Percentiles rank a stretch among this genome's conserved stretches.
Conservation (phyloP, 2,329 filamentous ascomycete species). For the Aspergillus felis region DNA sequence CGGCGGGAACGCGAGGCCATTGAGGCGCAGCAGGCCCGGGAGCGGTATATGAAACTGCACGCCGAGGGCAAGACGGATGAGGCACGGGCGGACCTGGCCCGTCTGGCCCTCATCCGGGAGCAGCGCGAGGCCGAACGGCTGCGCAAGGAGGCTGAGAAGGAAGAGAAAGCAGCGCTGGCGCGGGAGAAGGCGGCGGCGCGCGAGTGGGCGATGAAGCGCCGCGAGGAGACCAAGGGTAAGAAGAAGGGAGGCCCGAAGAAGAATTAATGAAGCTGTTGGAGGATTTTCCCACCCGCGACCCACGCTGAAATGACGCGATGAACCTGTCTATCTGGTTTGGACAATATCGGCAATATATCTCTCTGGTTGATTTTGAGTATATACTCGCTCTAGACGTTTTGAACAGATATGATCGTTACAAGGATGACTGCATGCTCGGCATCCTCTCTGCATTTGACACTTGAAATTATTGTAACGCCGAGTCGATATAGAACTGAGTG, state of each 20-base stretch:
- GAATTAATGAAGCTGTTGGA: constrained; percentile 6
- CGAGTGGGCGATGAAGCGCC: constrained; percentile 39
- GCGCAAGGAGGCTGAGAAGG: constrained; percentile 72
- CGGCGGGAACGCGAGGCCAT: constrained; percentile 72
- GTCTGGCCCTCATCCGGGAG: constrained; percentile 76
- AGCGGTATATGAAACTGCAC: constrained; percentile 86
- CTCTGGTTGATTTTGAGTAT: neutral
- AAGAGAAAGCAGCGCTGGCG: constrained; percentile 43
- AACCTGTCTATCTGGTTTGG: neutral
- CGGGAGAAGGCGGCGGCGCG: constrained; percentile 33
- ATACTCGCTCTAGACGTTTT: neutral
- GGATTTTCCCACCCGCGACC: neutral
- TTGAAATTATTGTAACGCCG: neutral
- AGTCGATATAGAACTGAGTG: neutral
- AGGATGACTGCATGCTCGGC: neutral
- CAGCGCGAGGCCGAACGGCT: constrained; percentile 80
- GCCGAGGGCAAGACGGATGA: constrained; percentile 96
- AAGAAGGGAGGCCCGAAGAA: constrained; percentile 24
- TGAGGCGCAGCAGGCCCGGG: constrained; percentile 82
- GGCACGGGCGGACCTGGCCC: constrained; percentile 81
- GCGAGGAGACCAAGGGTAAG: constrained; percentile 37
- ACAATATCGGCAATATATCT: neutral
- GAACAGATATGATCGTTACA: neutral
- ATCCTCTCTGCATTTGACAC: neutral
- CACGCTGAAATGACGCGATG: neutral